Base-by-base conservation (phyloP, 805 yeast genomes). In the Wickerhamomyces subpelliculosus region DNA sequence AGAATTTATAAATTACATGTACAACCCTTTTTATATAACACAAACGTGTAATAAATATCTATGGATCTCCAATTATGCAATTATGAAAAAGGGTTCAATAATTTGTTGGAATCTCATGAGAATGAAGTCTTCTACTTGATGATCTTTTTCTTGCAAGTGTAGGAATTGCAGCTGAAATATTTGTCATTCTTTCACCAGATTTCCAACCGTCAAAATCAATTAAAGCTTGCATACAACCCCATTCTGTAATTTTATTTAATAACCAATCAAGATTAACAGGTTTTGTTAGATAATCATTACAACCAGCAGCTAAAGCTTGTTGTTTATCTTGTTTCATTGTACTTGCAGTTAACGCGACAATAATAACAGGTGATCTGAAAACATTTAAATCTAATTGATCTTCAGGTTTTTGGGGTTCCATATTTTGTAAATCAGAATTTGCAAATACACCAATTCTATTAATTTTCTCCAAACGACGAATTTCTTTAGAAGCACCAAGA, bases 141-240 rank as follows among this genome's bases (percentile, higher is more conserved):
- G 47, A 46, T 3, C 34, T 20, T n/a, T 51, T 47, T 20, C 55
- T 45, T 9, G 53, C 44, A 27, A 52, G 13, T 0, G 43, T 39
- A 1, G 58, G 58, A n/a, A 54, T 35, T 0, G 58, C 58, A 28
- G 58, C 57, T 9, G 44, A 30, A 8, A 54, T 61, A 32, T 62
- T 64, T 1, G 69, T 61, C 66, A 62, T 61, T 51, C 66, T 60
- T 39, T 64, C 65, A 9, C 68, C 68, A 27, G 67, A 65, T 48
- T 74, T 78, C 94, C 97, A 93, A 27, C 94, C 90, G 57, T 93
- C 96, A 59, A 84, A 90, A 61, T 90, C 95, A 57, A 90, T 89
- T 35, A 90, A 65, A 1, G 97, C 97, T 62, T 90, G 98, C 97
- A 90, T 90, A 60, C 97, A 90, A 1, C 98, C 97, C 97, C 97